phyloP scores from a whole-genome alignment of 164 flowering plant species.

The Cinnamomum chago region DNA sequence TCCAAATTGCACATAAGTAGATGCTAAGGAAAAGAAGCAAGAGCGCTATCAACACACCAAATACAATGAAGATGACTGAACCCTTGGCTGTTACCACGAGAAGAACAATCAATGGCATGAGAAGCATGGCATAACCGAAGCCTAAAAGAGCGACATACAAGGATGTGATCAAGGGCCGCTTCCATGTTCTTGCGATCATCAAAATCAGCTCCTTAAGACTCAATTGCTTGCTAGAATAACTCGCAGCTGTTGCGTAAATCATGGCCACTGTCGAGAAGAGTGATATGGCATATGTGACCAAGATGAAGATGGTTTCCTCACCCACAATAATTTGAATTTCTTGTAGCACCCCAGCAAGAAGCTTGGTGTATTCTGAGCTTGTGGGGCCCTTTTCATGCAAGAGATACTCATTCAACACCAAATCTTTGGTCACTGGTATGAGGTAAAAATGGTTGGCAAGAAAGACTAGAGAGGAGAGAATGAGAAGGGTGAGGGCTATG shows the following conservation, averaged over 20 bases:
- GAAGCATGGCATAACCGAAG: neutral
- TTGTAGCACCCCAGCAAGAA: neutral
- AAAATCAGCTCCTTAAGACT: slow-evolving; percentile 6
- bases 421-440: neutral
- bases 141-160: slow-evolving; percentile 4
- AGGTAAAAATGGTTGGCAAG: neutral
- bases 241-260: neutral
- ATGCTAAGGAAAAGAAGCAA: neutral
- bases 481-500: slow-evolving; percentile 3
- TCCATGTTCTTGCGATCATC: slow-evolving; percentile 17
- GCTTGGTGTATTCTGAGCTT: neutral
- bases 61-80: neutral
- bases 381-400: neutral
- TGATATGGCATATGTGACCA: slow-evolving; percentile 6
- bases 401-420: neutral
- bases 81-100: neutral
- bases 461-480: slow-evolving; percentile 3
- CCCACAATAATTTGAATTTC: slow-evolving; percentile 1
- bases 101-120: neutral
- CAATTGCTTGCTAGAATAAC: slow-evolving; percentile 2
- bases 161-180: slow-evolving; percentile 18
- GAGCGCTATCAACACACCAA: neutral
- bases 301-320: slow-evolving; percentile 7
- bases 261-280: slow-evolving; percentile 9
- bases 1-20: neutral